Base-by-base conservation (phyloP, 441 rosid genomes). In the Raphanus hybrid region DNA sequence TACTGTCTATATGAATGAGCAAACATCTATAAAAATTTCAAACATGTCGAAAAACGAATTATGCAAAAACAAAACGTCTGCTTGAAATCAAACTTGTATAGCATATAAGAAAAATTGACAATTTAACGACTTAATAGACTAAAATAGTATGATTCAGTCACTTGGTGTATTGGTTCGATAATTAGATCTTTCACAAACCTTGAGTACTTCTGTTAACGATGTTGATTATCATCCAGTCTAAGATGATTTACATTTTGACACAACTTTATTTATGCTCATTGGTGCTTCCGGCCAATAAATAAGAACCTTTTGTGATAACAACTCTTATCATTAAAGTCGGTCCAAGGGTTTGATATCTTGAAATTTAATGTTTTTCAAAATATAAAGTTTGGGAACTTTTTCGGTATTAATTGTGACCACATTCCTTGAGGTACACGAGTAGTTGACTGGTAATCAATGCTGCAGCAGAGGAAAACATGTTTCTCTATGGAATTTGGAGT, bases 391-490 rank as follows among this genome's bases (percentile, higher is more conserved):
- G 81, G 37, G 52, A 48, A 61, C 65, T 27, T 67, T 73, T 67
- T 35, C 10, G 14, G 29, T 55, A 79, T 74, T 74, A 55, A 79
- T 55, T 74, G 82, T 48, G 82, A 79, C 43, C 78, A 79, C 62
- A 63, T 79, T n/a, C 82, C 82, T 64, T 79, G 52, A 63, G 71
- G 67, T 55, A 26, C 78, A 73, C 78, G 82, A 78, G 67, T 73
- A 1, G 81, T 68, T 78, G 82, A 78, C 78, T 41, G 41, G 70
- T 78, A 41, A 16, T 78, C 5, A 73, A 78, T 26, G 37, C 74
- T 77, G 74, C 29, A 67, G 32, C 34, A 52, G 61, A 62, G 32
- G 9, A 27, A 73, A 71, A 7, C 58, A 23, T 52, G 16, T 39
- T 26, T 48, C n/a, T 65, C 12, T 12, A 66, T 66, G 8, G 35